A percentile compares a stretch with the other conserved stretches of the same genome.
These are phyloP conservation scores for Trichoderma brevicompactum DNA, from an alignment of 2,329 filamentous ascomycete species.

Conservation along the genomic window DNA sequence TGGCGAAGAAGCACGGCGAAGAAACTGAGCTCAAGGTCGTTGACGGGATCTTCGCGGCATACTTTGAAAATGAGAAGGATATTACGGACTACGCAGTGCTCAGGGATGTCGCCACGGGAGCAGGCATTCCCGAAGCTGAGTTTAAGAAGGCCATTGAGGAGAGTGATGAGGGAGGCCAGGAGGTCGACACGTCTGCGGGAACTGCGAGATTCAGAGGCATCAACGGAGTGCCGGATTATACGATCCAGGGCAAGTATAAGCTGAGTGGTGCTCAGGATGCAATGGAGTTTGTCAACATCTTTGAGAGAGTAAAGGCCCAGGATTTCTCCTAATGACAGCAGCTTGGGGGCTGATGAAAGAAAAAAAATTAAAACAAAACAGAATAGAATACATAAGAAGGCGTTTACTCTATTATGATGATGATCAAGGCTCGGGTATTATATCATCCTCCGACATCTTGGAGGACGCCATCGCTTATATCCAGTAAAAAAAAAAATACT, in stretches of 20 bases:
- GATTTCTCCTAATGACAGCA: conserved; percentile 28
- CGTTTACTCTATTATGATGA: not conserved
- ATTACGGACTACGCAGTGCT: conserved; percentile 49
- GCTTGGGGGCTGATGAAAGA: not conserved
- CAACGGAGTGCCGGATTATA: conserved; percentile 73
- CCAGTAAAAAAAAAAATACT: not conserved
- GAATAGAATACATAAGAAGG: not conserved
- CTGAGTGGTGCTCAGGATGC: conserved; percentile 72
- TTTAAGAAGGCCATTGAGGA: conserved; percentile 45
- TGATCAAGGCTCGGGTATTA: not conserved
- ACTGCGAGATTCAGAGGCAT: conserved; percentile 47
- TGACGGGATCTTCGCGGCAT: conserved; percentile 47
- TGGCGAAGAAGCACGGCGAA: conserved; percentile 53
- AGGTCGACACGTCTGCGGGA: conserved; percentile 41
- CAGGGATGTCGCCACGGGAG: conserved; percentile 39
- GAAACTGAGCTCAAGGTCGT: conserved; percentile 62
- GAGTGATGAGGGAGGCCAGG: conserved; percentile 53
- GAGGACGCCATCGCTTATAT: not conserved
- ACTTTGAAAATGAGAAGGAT: conserved; percentile 51
- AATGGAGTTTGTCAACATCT: conserved; percentile 66
- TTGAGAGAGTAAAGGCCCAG: conserved; percentile 58
- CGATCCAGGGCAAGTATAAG: conserved; percentile 68
- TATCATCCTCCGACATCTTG: not conserved
- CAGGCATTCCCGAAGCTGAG: conserved; percentile 52
- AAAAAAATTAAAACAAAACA: not conserved